These are phyloP conservation scores for Alternaria infectoria DNA, from an alignment of 2,329 filamentous ascomycete species.

Conservation along the genomic window DNA sequence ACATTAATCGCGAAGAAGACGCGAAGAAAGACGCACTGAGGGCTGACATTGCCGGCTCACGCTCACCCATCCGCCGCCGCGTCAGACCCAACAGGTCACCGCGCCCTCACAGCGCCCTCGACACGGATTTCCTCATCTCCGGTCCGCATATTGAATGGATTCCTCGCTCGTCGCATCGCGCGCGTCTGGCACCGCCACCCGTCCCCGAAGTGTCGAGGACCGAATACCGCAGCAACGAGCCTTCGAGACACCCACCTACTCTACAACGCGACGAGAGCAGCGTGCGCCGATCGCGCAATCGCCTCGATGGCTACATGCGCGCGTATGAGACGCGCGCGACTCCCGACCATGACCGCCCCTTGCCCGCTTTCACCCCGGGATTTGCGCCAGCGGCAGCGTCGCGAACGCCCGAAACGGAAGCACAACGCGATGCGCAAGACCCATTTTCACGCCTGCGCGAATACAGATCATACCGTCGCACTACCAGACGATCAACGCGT, in stretches of 20 bases:
- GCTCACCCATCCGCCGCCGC: constrained; percentile 65
- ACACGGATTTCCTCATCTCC: constrained; percentile 22
- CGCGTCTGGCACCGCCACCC: constrained; percentile 38
- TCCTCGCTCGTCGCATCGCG: constrained; percentile 25
- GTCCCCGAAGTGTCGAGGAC: constrained; percentile 41
- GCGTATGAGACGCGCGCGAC: constrained; percentile 17
- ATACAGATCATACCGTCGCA: constrained; percentile 16
- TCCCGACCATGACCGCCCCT: constrained; percentile 19
- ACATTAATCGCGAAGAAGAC: constrained; percentile 59
- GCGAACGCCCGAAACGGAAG: constrained; percentile 14
- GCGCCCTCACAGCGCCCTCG: constrained; percentile 23
- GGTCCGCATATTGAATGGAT: constrained; percentile 16
- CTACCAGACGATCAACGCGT: constrained; percentile 15
- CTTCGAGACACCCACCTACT: constrained; percentile 18
- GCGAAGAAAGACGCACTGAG: constrained; percentile 54
- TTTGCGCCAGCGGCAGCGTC: constrained; percentile 41
- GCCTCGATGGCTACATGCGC: constrained; percentile 19
- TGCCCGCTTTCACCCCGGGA: constrained; percentile 42
- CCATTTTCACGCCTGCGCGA: background rate
- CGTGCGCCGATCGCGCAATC: constrained; percentile 18
- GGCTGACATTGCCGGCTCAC: constrained; percentile 59
- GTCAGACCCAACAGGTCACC: constrained; percentile 33
- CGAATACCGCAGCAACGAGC: constrained; percentile 22
- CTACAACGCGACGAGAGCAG: constrained; percentile 20
- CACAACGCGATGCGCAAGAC: constrained; percentile 8